Conservation (phyloP, 805 yeast genomes). For the Clavispora asparagi region DNA sequence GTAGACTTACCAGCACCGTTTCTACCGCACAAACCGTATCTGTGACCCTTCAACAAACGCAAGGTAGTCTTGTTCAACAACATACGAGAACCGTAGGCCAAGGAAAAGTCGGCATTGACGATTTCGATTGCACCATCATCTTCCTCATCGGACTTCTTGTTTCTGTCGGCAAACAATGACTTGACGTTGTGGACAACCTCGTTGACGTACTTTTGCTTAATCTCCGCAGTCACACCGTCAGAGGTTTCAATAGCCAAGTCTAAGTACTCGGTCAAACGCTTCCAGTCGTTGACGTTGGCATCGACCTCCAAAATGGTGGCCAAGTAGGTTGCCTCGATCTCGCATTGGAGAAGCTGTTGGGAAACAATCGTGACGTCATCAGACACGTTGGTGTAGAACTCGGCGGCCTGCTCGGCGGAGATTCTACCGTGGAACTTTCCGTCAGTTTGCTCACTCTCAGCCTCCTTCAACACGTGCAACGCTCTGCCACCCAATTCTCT, state of each 20-base stretch:
- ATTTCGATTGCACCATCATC: conserved; percentile 82
- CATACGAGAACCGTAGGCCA: conserved; percentile 98
- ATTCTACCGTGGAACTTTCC: conserved; percentile 78
- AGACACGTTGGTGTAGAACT: conserved; percentile 28
- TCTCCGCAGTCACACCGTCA: conserved; percentile 22
- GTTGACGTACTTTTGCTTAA: conserved; percentile 34
- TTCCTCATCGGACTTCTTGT: conserved; percentile 47
- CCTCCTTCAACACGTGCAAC: conserved; percentile 71
- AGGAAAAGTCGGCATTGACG: conserved; percentile 89
- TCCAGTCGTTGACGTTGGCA: conserved; percentile 43
- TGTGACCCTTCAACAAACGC: conserved; percentile 86
- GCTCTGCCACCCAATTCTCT: conserved; percentile 92
- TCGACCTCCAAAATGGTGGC: conserved; percentile 34
- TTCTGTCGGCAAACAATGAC: conserved; percentile 43
- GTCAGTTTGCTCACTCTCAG: conserved; percentile 61
- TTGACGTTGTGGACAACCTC: conserved; percentile 44
- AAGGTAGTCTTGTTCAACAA: conserved; percentile 86
- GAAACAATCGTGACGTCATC: conserved; percentile 16
- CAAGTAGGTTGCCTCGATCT: conserved; percentile 43
- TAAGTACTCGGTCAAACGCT: conserved; percentile 50
- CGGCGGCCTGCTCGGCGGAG: conserved; percentile 46
- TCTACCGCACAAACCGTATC: conserved; percentile 97
- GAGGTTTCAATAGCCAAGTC: conserved; percentile 19
- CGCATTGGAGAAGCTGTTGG: conserved; percentile 22
- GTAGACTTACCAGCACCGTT: conserved; percentile 99